Base-by-base conservation (phyloP, 371 early-diverging fungal genomes). In the Chytridium lagenaria region DNA sequence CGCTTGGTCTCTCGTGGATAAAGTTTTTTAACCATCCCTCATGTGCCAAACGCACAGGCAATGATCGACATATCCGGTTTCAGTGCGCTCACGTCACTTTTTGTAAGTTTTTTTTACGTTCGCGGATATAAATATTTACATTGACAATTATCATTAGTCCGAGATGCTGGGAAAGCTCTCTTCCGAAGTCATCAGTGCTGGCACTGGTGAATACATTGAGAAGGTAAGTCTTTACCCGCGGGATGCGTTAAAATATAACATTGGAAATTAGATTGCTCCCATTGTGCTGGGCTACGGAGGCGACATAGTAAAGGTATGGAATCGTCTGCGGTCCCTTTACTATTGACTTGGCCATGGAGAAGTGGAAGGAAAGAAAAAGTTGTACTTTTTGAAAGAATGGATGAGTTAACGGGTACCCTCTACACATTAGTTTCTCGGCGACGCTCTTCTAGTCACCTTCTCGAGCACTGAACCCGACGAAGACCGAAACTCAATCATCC, bases 21-120 rank as follows among this genome's bases (percentile, higher is more conserved):
- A n/a, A n/a, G 57, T 55, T 55, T 30, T 19, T 55, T 26, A 23
- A 10, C n/a, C n/a, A n/a, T n/a, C n/a, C n/a, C n/a, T n/a, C n/a
- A n/a, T n/a, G n/a, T n/a, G n/a, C n/a, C n/a, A n/a, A n/a, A n/a
- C n/a, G n/a, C n/a, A n/a, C n/a, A n/a, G 61, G 66, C 44, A 2
- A 68, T 68, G 68, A 50, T 68, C 26, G 68, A 68, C 37, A 51
- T 68, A 26, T 68, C 68, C 2, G 68, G 68, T 7, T 66, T 36
- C 63, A 63, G 63, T 33, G 3, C 63, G 26, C 38, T 63, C 22
- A 63, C 34, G 10, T 63, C 63, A 3, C 5, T 19, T 15, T 63
- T 63, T 19, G 55, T 61, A 61, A 44, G 44, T 44, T 7, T n/a
- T n/a, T n/a, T n/a, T n/a, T n/a, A n/a, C n/a, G n/a, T n/a, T n/a